Evolutionary conservation across 176 grass and related monocot genomes (phyloP), one percentile per base, ranked within the genome.

Genomic region (Elymus sibiricus): DNA sequence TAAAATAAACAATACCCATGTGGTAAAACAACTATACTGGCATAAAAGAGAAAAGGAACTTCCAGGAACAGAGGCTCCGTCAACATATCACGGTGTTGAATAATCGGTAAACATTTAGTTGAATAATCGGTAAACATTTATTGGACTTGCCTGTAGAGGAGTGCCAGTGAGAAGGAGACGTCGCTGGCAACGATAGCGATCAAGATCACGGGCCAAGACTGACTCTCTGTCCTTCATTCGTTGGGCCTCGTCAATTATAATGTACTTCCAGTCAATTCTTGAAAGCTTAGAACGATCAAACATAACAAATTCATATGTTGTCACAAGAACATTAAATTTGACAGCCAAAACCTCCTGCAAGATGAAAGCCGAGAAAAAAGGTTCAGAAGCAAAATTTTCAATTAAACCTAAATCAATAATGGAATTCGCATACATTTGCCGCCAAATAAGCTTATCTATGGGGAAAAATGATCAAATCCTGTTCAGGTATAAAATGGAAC

Each of bases 271-370:
- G 69, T 96, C 97, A 88, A 99, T 86, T 92, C 29, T 99, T 85
- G 97, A 99, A 77, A 99, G 89, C 87, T 96, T 99, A 60, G 97
- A 94, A n/a, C 97, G 97, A 42, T 99, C 97, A 83, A 87, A 97
- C 97, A 99, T 99, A 69, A 99, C 81, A 37, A 99, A 99, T 85
- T 99, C 97, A 88, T 99, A 99, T 43, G 97, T 99, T 74, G 97
- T 99, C 74, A 99, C 97, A 46, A 99, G 94, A 83, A 99, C 83
- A 87, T 99, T 99, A 88, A 99, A 99, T 86, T 99, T 99, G 51
- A 99, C 78, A 79, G 97, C 94, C 66, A 90, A 87, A 80, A 99
- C 97, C 85, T 99, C 89, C 95, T 97, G 88, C 47, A 87, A 61
- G 46, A 77, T 61, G 79, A 88, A 84, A 64, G 66, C 42, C 82